Evolutionary conservation across 306 rosid genomes (phyloP), one percentile per base, ranked within the genome.

Genomic region (Quercus parvula): DNA sequence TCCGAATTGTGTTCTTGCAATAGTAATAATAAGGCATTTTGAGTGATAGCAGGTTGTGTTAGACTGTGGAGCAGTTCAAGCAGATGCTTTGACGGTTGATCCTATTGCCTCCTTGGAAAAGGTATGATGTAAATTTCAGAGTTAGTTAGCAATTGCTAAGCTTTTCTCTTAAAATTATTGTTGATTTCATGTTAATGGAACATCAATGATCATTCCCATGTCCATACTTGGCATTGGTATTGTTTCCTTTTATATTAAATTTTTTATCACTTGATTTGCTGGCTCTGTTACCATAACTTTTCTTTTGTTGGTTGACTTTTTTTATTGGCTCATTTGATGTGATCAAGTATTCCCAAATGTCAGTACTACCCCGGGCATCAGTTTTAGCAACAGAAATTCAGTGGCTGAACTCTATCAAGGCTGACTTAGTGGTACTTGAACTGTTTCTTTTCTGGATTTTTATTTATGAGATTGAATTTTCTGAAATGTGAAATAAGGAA

Each of bases 61-160:
- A 79, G 97, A 96, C 79, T 93, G 98, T 84, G 99, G 99, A 77
- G 97, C 99, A 30, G 98, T 93, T 85, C 99, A 96, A 88, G 91
- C 94, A 1, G 98, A 95, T 88, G 99, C 99, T 15, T 87, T 95
- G 80, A 95, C 99, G 0, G 11, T 24, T 24, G 66, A 59, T 59
- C 30, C 30, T 24, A 27, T 24, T 22, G 66, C 30, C 14, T 59
- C 66, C 66, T 59, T 59, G 66, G 66, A 59, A 24, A 59, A 59
- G 66, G 66, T 95, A 49, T 49, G 54, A 85, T 55, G 51, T 25
- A 31, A 56, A 52, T 52, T 31, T 11, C 55, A 35, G 54, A 49
- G 15, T 12, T 49, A 10, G 17, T 49, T 12, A 49, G 54, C 15
- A 49, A 49, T 49, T 49, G 0, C 54, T 49, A 13, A 49, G 12